phyloP scores from a whole-genome alignment of 2,329 filamentous ascomycete species.

The Fusarium lateritium region DNA sequence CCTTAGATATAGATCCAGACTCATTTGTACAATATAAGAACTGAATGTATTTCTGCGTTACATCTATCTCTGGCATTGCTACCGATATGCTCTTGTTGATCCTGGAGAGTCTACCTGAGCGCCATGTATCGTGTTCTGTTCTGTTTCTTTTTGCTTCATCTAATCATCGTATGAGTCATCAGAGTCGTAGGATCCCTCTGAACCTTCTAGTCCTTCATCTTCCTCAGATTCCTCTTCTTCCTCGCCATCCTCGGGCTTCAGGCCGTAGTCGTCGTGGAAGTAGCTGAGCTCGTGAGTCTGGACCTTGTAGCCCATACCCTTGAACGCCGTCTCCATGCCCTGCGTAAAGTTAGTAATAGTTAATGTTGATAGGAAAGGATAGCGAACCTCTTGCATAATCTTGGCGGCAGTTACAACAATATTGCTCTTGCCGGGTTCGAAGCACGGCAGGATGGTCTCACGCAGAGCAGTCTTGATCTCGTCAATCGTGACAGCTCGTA shows the following conservation, averaged over 20 bases:
- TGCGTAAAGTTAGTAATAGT: conserved; percentile 55
- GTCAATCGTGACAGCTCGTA: conserved; percentile 81
- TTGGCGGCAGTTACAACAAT: conserved; percentile 90
- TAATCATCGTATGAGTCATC: conserved; percentile 49
- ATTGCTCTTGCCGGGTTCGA: conserved; percentile 85
- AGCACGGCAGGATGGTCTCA: conserved; percentile 83
- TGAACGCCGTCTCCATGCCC: conserved; percentile 83
- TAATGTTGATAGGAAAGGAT: too few species aligned
- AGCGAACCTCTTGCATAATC: conserved; percentile 84
- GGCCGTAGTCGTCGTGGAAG: conserved; percentile 92
- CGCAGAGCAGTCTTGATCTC: conserved; percentile 82
- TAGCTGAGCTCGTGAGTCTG: conserved; percentile 80
- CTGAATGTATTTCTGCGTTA: conserved; percentile 28
- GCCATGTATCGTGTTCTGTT: conserved; percentile 15
- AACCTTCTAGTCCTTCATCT: conserved; percentile 54
- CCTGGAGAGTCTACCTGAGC: conserved; percentile 29
- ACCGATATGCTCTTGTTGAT: conserved; percentile 32
- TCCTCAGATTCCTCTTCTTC: conserved; percentile 67
- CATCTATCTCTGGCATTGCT: conserved; percentile 42
- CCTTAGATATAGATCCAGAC: conserved; percentile 36
- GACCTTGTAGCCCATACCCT: conserved; percentile 82
- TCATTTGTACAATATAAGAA: conserved; percentile 43
- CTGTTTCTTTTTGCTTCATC: conserved; percentile 8
- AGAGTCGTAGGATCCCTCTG: conserved; percentile 52
- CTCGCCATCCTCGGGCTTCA: conserved; percentile 76